Conservation (phyloP, 2,329 filamentous ascomycete genomes). For the Phoma sp. region DNA sequence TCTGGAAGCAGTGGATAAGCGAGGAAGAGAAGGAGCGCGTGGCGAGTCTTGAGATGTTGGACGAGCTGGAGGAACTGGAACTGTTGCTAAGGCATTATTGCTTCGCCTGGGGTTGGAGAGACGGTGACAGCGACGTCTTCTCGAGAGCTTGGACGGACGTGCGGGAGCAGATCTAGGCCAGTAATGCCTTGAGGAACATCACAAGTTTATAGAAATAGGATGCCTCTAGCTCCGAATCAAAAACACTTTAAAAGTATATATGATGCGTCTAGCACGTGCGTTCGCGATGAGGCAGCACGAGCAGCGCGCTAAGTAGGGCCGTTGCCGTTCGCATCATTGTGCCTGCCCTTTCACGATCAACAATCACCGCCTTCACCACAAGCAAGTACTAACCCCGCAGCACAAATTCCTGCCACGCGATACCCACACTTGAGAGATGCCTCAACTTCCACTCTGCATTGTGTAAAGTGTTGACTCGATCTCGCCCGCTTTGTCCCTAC, state of each 20-base stretch:
- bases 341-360: slow-evolving; percentile 13
- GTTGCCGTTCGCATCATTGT: slow-evolving; percentile 16
- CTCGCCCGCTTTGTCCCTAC: background rate
- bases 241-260: background rate
- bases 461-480: background rate
- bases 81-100: slow-evolving; percentile 88
- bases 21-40: slow-evolving; percentile 78
- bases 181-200: background rate
- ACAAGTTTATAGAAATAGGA: background rate
- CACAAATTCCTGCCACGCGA: background rate
- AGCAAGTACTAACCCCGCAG: background rate
- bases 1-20: slow-evolving; percentile 79
- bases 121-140: slow-evolving; percentile 47
- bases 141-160: slow-evolving; percentile 40
- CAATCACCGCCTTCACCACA: slow-evolving; percentile 8
- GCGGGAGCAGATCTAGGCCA: slow-evolving; percentile 21
- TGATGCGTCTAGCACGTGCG: slow-evolving; percentile 3
- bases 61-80: slow-evolving; percentile 95
- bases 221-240: background rate
- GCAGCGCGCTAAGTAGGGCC: slow-evolving; percentile 12
- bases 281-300: background rate
- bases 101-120: slow-evolving; percentile 84
- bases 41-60: slow-evolving; percentile 80
- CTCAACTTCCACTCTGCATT: background rate
- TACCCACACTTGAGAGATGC: background rate